Base-by-base conservation (phyloP, 129 eudicot species). In the Ambrosia trifida region DNA sequence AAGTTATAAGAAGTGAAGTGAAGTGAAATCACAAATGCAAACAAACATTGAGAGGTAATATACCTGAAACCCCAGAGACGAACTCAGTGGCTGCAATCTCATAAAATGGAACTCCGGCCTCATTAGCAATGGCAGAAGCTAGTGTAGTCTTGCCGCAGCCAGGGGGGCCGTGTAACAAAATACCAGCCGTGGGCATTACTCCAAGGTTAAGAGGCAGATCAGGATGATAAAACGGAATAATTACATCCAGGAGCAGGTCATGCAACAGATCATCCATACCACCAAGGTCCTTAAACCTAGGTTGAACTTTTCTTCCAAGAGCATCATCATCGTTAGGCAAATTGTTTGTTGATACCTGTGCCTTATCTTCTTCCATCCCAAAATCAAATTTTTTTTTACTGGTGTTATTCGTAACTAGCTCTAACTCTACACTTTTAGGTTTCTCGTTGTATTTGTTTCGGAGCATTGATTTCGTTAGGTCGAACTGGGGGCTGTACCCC, bases 71-170 rank as follows among this genome's bases (percentile, higher is more conserved):
- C 53, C 98, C 96, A 60, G 95, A 93, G 7, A 93, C 96, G 82
- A 93, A 76, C 67, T 89, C 98, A 68, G 98, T 85, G 35, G 98
- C 95, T 3, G 91, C 87, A 50, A 93, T 82, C 76, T 87, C 84
- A 69, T 89, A 89, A 70, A 93, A 93, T 1, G 95, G 96, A 68
- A 85, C 77, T 24, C 94, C 87, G 14, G 95, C 85, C 79, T 93
- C 96, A 35, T 93, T 93, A 14, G 96, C 96, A 83, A 93, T 89
- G 46, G 98, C 98, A 72, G 85, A 85, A 60, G 98, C 98, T 52
- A 93, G 74, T 79, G 73, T 89, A 17, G 96, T 93, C 80, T 93
- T 93, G 53, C 96, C 98, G 66, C 98, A 93, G 4, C 98, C 98
- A 0, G 98, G 98, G 12, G 96, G 98, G 13, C 98, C 96, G 14